These are phyloP conservation scores for Elsinoe perseae DNA, from an alignment of 2,329 filamentous ascomycete species.

Conservation along the genomic window DNA sequence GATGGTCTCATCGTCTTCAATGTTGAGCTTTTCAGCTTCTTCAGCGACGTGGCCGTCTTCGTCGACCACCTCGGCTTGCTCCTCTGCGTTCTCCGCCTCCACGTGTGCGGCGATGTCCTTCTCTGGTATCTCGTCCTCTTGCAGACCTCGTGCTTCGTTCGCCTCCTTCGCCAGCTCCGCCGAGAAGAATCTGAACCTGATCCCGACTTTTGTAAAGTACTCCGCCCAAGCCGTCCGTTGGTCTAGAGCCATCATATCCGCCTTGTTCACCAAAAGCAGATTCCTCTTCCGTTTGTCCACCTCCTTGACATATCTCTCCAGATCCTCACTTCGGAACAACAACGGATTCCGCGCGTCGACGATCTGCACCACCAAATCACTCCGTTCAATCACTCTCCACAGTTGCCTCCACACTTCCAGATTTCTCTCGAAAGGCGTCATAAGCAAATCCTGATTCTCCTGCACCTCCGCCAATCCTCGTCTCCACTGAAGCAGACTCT, in stretches of 20 bases:
- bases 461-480: constrained; percentile 85
- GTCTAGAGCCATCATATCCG: constrained; percentile 90
- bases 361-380: constrained; percentile 93
- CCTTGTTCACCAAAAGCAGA: constrained; percentile 91
- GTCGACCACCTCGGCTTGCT: constrained; percentile 35
- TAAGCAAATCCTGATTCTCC: constrained; percentile 85
- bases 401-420: constrained; percentile 95
- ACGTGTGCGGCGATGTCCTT: constrained; percentile 38
- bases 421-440: constrained; percentile 97
- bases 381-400: constrained; percentile 96
- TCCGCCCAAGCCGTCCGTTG: constrained; percentile 80
- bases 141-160: constrained; percentile 62
- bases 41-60: constrained; percentile 36
- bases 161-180: constrained; percentile 83
- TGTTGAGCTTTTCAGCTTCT: constrained; percentile 27
- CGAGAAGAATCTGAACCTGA: constrained; percentile 94
- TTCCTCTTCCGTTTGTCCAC: constrained; percentile 85
- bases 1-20: constrained; percentile 21
- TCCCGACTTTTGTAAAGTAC: constrained; percentile 71
- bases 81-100: constrained; percentile 30
- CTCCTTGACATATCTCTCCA: constrained; percentile 90
- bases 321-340: constrained; percentile 86
- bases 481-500: constrained; percentile 79
- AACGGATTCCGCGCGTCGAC: constrained; percentile 93
- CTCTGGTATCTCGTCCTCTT: constrained; percentile 48